Evolutionary conservation across 352 stramenopile genomes (phyloP).

Genomic region (Phytophthora meadii): DNA sequence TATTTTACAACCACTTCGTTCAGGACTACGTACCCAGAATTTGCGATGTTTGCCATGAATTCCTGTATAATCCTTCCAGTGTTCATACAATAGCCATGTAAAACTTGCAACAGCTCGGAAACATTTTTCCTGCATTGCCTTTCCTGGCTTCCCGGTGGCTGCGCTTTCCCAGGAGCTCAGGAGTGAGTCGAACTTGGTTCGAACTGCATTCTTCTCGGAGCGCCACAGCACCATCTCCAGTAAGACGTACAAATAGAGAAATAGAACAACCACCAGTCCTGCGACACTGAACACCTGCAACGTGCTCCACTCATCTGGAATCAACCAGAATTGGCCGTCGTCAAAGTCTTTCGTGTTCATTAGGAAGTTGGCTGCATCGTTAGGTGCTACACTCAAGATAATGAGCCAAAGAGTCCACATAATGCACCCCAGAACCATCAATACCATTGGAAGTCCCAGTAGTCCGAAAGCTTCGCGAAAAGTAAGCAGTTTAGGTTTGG

Average conservation of each 20-base stretch:
- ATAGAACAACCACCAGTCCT: constrained; percentile 8
- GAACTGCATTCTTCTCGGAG: constrained; percentile 10
- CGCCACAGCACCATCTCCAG: constrained; percentile 28
- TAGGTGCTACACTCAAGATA: constrained; percentile 30
- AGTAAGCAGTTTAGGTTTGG: background rate
- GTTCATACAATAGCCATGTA: background rate
- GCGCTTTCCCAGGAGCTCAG: constrained; percentile 1
- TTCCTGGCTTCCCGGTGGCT: background rate
- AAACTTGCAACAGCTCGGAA: constrained; percentile 11
- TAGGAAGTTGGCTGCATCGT: constrained; percentile 33
- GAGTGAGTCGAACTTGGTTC: constrained; percentile 6
- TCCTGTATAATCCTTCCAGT: constrained; percentile 25
- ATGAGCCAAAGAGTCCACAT: constrained; percentile 35
- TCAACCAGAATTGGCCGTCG: constrained; percentile 35
- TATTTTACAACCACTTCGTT: too few relatives aligned
- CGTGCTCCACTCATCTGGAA: constrained; percentile 20
- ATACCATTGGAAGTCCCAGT: constrained; percentile 10
- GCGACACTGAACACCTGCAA: constrained; percentile 21
- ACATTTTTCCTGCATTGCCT: background rate
- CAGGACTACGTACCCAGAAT: constrained; percentile 30
- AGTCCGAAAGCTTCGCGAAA: constrained; percentile 19
- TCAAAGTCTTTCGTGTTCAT: constrained; percentile 38
- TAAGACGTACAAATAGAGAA: constrained; percentile 21
- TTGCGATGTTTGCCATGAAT: constrained; percentile 43
- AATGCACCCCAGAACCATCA: constrained; percentile 19